Evolutionary conservation across 2,329 filamentous ascomycete genomes (phyloP), one percentile per base, ranked within the genome.

Genomic region (Fusarium devonianum): DNA sequence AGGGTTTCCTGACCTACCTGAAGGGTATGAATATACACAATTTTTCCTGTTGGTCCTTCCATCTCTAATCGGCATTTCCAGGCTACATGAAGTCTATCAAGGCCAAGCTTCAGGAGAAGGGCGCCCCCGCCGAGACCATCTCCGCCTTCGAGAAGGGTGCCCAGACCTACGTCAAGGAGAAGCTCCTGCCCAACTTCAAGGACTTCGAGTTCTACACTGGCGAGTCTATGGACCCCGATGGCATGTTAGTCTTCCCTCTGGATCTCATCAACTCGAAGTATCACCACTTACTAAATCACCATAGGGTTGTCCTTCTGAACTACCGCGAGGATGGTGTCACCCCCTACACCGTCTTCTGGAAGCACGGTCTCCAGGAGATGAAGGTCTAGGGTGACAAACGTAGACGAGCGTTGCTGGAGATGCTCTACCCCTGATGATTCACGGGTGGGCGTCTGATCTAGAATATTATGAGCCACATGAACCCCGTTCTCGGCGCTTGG

Each of bases 261-360:
- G 11, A 18, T 19, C 7, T 9, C 22, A n/a, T 11, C 11, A 18
- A 4, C 17, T 4, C 12, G 18, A 28, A 21, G 38, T 16, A 23
- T 37, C 49, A 55, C 60, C 23, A 53, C 45, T 44, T 38, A 6
- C n/a, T n/a, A 26, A 26, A n/a, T 19, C 5, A 30, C 3, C 39
- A 18, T 9, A 92, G 89, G 86, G 81, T 96, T 67, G 81, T 92
- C 62, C 89, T 97, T 64, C 88, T 97, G 72, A 95, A 97, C 84
- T 99, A 96, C 85, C 93, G 94, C 68, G 92, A 96, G 75, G 94
- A 97, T 68, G 94, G 94, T 74, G 75, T 88, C 65, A 97, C 93
- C 46, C 94, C 94, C 53, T 99, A 83, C 73, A 81, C 96, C 68
- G 89, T 85, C 64, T 78, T 95, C 79, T 97, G 92, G 93, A 97